A percentile compares a stretch with the other conserved stretches of the same genome.
phyloP scores from a whole-genome alignment of 768 basidiomycete genomes.

The Strobilomyces echinocephalus region DNA sequence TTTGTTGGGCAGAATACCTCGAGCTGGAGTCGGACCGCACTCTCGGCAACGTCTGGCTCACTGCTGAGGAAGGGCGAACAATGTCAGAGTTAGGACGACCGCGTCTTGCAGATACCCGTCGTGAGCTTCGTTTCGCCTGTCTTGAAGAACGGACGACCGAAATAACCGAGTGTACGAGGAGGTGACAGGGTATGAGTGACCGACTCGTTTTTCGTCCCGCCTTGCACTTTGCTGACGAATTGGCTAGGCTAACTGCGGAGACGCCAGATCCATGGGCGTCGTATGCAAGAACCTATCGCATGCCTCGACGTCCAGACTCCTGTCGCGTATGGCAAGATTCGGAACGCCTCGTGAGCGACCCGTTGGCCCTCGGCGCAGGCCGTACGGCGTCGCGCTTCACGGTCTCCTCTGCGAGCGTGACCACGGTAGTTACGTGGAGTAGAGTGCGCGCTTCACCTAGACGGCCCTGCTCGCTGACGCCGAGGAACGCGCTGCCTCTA shows the following conservation, averaged over 20 bases:
- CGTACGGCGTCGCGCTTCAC: neutral
- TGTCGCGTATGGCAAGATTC: neutral
- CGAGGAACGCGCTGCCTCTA: neutral
- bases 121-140: neutral
- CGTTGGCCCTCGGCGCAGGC: neutral
- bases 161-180: neutral
- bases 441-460: conserved; percentile 1
- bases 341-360: neutral
- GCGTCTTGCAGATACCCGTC: neutral
- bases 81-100: conserved; percentile 1
- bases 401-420: neutral
- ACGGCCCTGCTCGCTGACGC: neutral
- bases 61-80: neutral
- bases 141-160: too few species aligned
- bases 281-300: neutral
- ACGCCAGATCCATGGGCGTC: neutral
- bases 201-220: neutral
- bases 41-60: neutral
- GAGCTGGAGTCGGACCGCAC: too few species aligned
- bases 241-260: neutral
- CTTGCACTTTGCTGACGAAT: neutral
- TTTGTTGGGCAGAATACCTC: neutral
- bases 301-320: neutral
- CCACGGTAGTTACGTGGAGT: neutral
- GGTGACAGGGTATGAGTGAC: neutral